Evolutionary conservation across 2,329 filamentous ascomycete species (phyloP).

Genomic region (Cladosporium sphaerospermum): DNA sequence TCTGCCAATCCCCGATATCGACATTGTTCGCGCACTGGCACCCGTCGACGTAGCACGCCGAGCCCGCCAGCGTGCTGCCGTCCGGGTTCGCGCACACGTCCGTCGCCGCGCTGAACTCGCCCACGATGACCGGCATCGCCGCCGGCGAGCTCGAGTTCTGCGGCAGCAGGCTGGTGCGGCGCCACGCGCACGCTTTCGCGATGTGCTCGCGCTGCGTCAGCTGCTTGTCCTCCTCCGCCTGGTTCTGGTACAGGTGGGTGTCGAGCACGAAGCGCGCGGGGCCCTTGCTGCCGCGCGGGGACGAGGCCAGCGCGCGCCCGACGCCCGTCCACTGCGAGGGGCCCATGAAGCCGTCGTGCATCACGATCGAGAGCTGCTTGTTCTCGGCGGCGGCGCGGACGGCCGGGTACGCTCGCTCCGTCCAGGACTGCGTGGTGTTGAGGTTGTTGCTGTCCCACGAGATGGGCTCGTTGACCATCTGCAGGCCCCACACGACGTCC

Average conservation of each 20-base stretch:
- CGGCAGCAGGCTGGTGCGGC: conserved; percentile 26
- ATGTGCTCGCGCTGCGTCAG: conserved; percentile 38
- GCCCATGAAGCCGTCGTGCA: conserved; percentile 35
- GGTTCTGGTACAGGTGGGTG: conserved; percentile 42
- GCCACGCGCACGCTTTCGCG: conserved; percentile 34
- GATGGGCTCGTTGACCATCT: conserved; percentile 42
- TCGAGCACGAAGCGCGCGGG: conserved; percentile 37
- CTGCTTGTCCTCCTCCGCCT: conserved; percentile 30
- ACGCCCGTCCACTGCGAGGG: conserved; percentile 28
- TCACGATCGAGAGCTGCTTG: conserved; percentile 31
- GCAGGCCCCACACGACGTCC: conserved; percentile 39
- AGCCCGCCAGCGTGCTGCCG: conserved; percentile 31
- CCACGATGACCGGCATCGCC: conserved; percentile 34
- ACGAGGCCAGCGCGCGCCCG: conserved; percentile 19
- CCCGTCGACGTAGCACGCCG: conserved; percentile 27
- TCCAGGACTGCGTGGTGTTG: conserved; percentile 30
- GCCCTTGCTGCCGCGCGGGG: conserved; percentile 13
- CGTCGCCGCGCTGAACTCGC: conserved; percentile 40
- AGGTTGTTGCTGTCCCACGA: conserved; percentile 32
- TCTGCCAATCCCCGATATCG: conserved; percentile 29
- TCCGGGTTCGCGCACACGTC: conserved; percentile 41
- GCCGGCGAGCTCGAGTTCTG: conserved; percentile 23
- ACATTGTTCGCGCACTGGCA: conserved; percentile 36
- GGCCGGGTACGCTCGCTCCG: conserved; percentile 29
- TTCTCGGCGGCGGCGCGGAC: conserved; percentile 30